Conservation (phyloP, 2,329 filamentous ascomycete genomes). For the Xylariaceae sp. region DNA sequence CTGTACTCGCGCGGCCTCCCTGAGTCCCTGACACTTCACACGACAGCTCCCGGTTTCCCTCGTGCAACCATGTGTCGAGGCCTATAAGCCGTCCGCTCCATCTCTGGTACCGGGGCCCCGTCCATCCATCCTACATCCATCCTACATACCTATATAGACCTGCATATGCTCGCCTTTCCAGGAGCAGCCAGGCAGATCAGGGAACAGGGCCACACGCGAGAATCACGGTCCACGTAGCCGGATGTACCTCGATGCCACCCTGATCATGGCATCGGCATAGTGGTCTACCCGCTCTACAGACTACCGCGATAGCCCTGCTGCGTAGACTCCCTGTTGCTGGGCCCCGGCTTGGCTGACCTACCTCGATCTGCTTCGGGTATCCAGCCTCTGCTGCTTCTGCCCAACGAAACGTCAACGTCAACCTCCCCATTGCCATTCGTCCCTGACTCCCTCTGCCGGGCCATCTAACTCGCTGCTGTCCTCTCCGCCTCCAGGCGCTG, state of each 20-base stretch:
- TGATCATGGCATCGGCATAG: slow-evolving; percentile 15
- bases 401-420: slow-evolving; percentile 19
- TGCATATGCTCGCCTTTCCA: slow-evolving; percentile 17
- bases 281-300: slow-evolving; percentile 18
- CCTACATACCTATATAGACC: slow-evolving; percentile 20
- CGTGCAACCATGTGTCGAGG: slow-evolving; percentile 20
- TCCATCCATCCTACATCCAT: too few relatives aligned
- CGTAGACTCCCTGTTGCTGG: slow-evolving; percentile 15
- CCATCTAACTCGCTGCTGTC: slow-evolving; percentile 10
- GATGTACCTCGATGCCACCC: slow-evolving; percentile 17
- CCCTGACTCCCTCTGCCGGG: slow-evolving; percentile 15
- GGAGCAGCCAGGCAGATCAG: slow-evolving; percentile 15
- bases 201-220: slow-evolving; percentile 14
- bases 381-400: slow-evolving; percentile 20
- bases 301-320: slow-evolving; percentile 19
- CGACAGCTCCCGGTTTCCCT: slow-evolving; percentile 19
- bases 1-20: neutral
- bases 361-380: slow-evolving; percentile 20
- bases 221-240: slow-evolving; percentile 6
- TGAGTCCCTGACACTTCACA: slow-evolving; percentile 6
- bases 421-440: too few relatives aligned
- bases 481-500: slow-evolving; percentile 10
- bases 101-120: slow-evolving; percentile 9
- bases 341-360: slow-evolving; percentile 21
- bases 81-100: slow-evolving; percentile 18